Evolutionary conservation across 1,284 basidiomycete species (phyloP).

Genomic region (Apiotrichum laibachii): DNA sequence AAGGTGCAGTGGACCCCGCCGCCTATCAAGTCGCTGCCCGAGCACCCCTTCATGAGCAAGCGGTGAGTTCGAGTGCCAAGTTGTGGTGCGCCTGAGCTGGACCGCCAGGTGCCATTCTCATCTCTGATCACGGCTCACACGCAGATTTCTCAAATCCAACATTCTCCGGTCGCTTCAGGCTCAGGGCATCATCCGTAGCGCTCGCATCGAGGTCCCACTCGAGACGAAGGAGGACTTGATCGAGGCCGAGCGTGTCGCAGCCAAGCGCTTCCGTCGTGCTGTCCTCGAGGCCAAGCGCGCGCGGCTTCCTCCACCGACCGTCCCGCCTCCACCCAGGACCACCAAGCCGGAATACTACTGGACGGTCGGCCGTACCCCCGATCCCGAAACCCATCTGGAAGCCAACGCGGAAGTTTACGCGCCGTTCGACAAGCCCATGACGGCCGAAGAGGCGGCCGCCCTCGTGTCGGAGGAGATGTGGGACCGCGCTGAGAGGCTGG

Average conservation of each 20-base stretch:
- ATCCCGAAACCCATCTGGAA: too few species aligned
- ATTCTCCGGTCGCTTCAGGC: conserved; percentile 27
- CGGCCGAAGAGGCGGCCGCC: conserved; percentile 5
- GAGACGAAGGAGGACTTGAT: conserved; percentile 25
- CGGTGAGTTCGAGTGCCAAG: conserved; percentile 28
- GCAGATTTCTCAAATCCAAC: conserved; percentile 30
- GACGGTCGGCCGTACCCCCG: conserved; percentile 22
- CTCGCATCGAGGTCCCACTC: conserved; percentile 16
- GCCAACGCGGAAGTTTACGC: too few species aligned
- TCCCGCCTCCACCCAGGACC: conserved; percentile 16
- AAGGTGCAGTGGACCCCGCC: conserved; percentile 30
- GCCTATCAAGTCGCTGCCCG: conserved; percentile 22
- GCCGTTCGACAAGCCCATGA: neutral
- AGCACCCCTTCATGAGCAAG: conserved; percentile 32
- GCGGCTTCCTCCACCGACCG: conserved; percentile 12
- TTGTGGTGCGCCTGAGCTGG: too few species aligned
- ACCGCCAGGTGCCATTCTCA: too few species aligned
- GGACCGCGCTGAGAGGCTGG: conserved; percentile 19
- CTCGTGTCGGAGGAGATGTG: conserved; percentile 11
- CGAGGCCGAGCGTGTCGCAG: conserved; percentile 13
- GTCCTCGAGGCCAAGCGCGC: conserved; percentile 12
- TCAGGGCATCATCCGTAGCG: conserved; percentile 27
- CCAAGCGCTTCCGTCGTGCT: conserved; percentile 2
- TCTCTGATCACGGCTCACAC: neutral
- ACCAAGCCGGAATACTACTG: conserved; percentile 21